Evolutionary conservation across 768 basidiomycete species (phyloP), one percentile per base, ranked within the genome.

Genomic region (Asterophora lycoperdoides): DNA sequence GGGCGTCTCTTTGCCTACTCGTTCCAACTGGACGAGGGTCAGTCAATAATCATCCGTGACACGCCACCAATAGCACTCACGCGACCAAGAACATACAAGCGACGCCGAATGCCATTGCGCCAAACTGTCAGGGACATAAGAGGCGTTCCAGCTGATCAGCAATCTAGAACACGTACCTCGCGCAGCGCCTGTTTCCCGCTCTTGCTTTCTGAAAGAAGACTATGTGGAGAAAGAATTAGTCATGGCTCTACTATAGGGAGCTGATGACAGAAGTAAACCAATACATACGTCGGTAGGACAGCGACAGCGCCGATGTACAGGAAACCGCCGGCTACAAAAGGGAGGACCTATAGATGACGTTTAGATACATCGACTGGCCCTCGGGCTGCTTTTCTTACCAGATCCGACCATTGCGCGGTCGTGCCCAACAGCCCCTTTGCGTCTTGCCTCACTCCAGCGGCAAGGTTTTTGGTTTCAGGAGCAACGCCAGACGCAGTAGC

Each of bases 261-360:
- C 19, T 19, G 33, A 18, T 17, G 14, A 20, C 20, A 35, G 28
- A 19, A 39, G 19, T 35, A n/a, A 30, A 46, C 48, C 53, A 51
- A 50, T 15, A 76, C 87, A 61, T 76, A 91, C 89, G 87, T 89
- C 58, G 92, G 92, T 51, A 93, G 71, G 52, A 93, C 91, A 41
- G 91, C 90, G 48, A 94, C 93, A 26, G 89, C 89, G 20, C 91
- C 93, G 61, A 95, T 93, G 68, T 93, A 94, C 59, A 95, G 71
- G 71, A 94, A 96, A 14, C 91, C 91, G 55, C 90, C 90, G 29
- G 90, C 89, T 38, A 91, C 89, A 62, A 89, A 90, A 13, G 89
- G 89, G 54, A 92, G 90, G 39, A 92, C 88, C 89, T 91, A 58
- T 56, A 52, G 47, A 36, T 47, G 41, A 45, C 44, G 14, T 36